These are phyloP conservation scores for Eugenia klotzschiana DNA, from an alignment of 441 rosid species.

Conservation along the genomic window DNA sequence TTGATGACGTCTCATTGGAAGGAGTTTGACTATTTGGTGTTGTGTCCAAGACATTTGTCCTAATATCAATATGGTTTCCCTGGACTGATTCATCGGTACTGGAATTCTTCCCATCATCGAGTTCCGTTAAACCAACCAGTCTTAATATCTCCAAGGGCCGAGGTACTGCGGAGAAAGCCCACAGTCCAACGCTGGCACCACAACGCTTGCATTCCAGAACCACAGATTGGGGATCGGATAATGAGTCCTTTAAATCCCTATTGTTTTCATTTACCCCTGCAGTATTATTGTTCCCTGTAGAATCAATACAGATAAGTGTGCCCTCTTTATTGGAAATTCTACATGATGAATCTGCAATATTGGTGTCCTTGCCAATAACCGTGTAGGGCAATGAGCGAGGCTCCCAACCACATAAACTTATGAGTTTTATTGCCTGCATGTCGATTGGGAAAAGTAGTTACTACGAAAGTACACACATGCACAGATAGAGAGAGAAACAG, in stretches of 20 bases:
- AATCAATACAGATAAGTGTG: constrained; percentile 14
- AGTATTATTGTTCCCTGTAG: constrained; percentile 12
- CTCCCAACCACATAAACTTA: constrained; percentile 93
- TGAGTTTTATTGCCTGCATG: constrained; percentile 66
- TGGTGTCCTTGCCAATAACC: constrained; percentile 36
- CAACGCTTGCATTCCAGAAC: constrained; percentile 85
- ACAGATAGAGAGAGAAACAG: background rate
- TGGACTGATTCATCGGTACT: constrained; percentile 13
- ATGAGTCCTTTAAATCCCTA: constrained; percentile 13
- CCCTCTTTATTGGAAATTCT: constrained; percentile 23
- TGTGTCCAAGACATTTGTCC: constrained; percentile 2
- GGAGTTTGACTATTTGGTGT: constrained; percentile 12
- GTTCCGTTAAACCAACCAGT: constrained; percentile 50
- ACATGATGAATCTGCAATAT: constrained; percentile 22
- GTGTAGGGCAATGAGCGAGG: constrained; percentile 63
- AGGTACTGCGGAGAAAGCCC: constrained; percentile 56
- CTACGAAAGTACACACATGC: background rate
- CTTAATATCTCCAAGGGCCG: constrained; percentile 66
- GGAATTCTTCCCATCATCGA: constrained; percentile 15
- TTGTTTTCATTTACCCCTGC: constrained; percentile 16
- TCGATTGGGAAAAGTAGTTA: constrained; percentile 2
- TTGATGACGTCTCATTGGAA: constrained; percentile 15
- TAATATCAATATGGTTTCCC: constrained; percentile 6
- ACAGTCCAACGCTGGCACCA: constrained; percentile 88
- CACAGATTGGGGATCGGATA: constrained; percentile 56